These are phyloP conservation scores for Citrullus mucosospermus DNA, from an alignment of 306 rosid species.

Conservation along the genomic window DNA sequence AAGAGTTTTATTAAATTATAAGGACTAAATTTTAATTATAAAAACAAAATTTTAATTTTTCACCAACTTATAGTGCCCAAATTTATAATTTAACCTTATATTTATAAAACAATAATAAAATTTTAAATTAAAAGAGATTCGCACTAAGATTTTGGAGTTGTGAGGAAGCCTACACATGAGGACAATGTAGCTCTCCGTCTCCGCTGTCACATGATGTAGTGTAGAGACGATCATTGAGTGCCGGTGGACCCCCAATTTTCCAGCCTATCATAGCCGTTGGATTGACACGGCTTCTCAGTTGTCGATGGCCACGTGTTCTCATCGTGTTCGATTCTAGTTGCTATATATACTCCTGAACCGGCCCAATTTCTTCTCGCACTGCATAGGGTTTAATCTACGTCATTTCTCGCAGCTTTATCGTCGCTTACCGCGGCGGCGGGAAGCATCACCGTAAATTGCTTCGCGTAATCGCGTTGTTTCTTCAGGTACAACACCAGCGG, in stretches of 20 bases:
- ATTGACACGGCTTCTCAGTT: background rate
- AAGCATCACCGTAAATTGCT: background rate
- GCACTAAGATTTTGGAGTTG: background rate
- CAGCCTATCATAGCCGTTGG: background rate
- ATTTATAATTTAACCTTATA: no score
- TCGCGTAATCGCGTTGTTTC: background rate
- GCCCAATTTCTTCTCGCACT: background rate
- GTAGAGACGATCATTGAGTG: background rate
- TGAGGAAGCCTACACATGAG: background rate
- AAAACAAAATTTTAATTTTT: no score
- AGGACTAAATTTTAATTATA: no score
- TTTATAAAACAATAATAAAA: no score
- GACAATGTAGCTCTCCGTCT: background rate
- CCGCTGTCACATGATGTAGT: background rate
- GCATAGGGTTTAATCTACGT: background rate
- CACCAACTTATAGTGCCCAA: no score
- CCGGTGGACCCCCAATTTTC: background rate
- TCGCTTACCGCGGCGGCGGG: background rate
- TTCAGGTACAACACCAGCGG: slow-evolving; percentile 40
- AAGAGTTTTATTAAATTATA: no score
- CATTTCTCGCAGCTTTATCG: background rate
- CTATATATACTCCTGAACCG: background rate
- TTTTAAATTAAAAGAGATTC: background rate
- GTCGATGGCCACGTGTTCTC: background rate
- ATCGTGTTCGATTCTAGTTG: background rate